Percentiles rank a stretch among this genome's conserved stretches.
phyloP scores from a whole-genome alignment of 306 rosid genomes.

The Cucurbita ficifolia region DNA sequence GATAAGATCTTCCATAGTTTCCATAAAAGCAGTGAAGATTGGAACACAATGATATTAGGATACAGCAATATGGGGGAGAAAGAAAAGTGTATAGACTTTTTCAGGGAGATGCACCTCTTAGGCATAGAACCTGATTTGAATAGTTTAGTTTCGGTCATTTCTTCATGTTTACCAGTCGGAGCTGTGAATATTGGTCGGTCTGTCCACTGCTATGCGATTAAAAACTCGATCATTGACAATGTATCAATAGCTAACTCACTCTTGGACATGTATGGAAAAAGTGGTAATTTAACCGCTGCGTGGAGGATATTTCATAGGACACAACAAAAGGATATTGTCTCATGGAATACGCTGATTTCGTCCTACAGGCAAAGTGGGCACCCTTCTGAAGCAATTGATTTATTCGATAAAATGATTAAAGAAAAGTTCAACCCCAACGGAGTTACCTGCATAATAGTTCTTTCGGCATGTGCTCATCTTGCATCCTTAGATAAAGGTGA shows the following conservation, averaged over 20 bases:
- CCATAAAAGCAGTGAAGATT: constrained; percentile 28
- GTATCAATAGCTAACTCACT: constrained; percentile 37
- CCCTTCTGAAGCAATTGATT: constrained; percentile 27
- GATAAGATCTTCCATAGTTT: constrained; percentile 32
- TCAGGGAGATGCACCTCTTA: constrained; percentile 38
- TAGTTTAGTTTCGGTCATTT: constrained; percentile 36
- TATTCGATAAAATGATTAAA: constrained; percentile 39
- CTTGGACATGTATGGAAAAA: constrained; percentile 62
- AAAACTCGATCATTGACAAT: constrained; percentile 24
- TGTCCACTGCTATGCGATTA: constrained; percentile 41
- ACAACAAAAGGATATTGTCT: constrained; percentile 23
- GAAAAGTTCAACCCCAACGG: constrained; percentile 36
- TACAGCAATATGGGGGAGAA: constrained; percentile 27
- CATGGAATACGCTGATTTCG: constrained; percentile 71
- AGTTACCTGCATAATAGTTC: constrained; percentile 36
- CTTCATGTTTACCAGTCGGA: constrained; percentile 36
- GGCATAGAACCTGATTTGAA: constrained; percentile 30
- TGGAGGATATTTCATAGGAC: constrained; percentile 31
- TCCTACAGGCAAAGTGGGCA: constrained; percentile 30
- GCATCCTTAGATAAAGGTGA: constrained; percentile 45
- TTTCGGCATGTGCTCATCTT: constrained; percentile 60
- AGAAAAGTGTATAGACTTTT: constrained; percentile 30
- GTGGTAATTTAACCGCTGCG: constrained; percentile 29
- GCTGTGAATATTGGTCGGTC: constrained; percentile 38
- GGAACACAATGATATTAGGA: constrained; percentile 42